Conservation (phyloP, 345 rosid genomes). For the Sapria himalayana region DNA sequence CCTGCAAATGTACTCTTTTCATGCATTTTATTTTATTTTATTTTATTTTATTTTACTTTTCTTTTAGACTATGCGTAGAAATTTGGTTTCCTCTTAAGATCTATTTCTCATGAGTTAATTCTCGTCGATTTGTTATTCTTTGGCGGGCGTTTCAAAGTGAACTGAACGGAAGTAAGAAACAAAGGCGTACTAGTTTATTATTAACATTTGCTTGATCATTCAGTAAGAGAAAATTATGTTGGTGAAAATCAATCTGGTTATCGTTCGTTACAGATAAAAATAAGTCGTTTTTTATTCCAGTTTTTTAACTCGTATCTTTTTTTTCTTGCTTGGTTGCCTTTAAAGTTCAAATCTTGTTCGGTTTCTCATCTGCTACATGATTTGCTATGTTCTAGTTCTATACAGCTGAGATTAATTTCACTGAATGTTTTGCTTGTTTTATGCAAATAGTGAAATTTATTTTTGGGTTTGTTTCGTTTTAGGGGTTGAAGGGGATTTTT, state of each 20-base stretch:
- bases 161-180: too few relatives aligned
- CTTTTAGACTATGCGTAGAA: too few relatives aligned
- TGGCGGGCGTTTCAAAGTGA: conserved; percentile 1
- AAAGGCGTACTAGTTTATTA: too few relatives aligned
- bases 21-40: conserved; percentile 2
- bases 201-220: too few relatives aligned
- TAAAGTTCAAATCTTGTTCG: neutral
- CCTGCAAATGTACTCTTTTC: too few relatives aligned
- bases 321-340: neutral
- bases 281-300: neutral
- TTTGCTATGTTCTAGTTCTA: neutral
- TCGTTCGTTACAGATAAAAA: too few relatives aligned
- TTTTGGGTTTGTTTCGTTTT: conserved; percentile 1
- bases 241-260: too few relatives aligned
- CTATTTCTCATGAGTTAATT: neutral
- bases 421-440: neutral
- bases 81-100: too few relatives aligned
- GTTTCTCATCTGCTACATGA: neutral
- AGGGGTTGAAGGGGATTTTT: conserved; percentile 7
- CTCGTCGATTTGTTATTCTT: neutral
- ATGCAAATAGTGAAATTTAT: conserved; percentile 4
- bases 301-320: conserved; percentile 2
- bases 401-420: too few relatives aligned
- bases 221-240: too few relatives aligned
- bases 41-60: conserved; percentile 1